Conservation (phyloP, 2,329 filamentous ascomycete species). For the Colletotrichum theobromicola region DNA sequence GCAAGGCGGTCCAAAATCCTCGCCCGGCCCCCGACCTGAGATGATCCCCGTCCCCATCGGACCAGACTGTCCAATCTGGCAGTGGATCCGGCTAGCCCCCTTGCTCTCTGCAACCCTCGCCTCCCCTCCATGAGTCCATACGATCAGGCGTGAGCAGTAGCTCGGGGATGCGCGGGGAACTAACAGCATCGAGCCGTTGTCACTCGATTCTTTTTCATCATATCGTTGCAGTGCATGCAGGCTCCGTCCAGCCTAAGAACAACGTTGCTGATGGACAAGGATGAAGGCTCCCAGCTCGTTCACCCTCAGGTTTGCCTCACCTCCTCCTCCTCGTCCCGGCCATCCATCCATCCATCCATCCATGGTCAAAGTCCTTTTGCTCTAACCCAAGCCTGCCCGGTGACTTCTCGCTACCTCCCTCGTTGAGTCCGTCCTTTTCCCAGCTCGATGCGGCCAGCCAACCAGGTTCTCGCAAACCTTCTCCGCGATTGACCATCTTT, state of each 20-base stretch:
- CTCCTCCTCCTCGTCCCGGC: background rate
- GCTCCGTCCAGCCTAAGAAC: background rate
- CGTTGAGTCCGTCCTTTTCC: background rate
- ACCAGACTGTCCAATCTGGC: slow-evolving; percentile 6
- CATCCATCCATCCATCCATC: background rate
- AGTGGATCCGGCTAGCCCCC: background rate
- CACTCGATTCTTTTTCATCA: slow-evolving; percentile 1
- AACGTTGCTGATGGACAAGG: background rate
- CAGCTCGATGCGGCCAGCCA: background rate
- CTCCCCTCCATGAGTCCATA: background rate
- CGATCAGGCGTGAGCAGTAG: background rate
- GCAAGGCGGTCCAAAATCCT: background rate
- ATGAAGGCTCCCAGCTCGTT: background rate
- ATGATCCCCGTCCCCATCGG: slow-evolving; percentile 6
- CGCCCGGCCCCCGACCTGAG: background rate
- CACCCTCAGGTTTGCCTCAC: background rate
- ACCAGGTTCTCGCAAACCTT: background rate
- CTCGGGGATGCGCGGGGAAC: background rate
- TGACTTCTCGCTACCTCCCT: background rate
- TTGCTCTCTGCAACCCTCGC: slow-evolving; percentile 4
- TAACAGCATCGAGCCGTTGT: background rate
- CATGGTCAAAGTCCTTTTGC: background rate
- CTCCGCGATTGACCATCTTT: background rate
- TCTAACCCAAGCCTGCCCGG: background rate
- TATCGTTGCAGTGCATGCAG: slow-evolving; percentile 5